phyloP scores from a whole-genome alignment of 139 green algal species.

The Trebouxia sp. region DNA sequence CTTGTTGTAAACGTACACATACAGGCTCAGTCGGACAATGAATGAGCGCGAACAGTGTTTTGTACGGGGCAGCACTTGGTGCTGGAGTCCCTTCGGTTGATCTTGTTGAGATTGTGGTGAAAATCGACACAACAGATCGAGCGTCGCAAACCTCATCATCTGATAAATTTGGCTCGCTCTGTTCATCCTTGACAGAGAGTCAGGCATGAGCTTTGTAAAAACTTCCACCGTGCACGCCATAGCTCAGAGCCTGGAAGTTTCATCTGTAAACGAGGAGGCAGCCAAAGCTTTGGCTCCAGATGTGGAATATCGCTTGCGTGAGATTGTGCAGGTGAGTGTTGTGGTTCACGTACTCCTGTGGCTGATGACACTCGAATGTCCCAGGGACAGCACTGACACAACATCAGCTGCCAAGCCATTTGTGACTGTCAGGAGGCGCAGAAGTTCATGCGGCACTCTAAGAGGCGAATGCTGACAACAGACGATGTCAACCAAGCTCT shows the following conservation, averaged over 20 bases:
- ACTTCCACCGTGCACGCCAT: constrained; percentile 58
- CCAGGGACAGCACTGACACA: no score
- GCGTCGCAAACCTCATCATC: no score
- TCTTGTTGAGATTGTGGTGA: background rate
- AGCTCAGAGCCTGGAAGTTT: constrained; percentile 68
- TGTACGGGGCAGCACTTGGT: background rate
- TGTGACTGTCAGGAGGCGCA: constrained; percentile 69
- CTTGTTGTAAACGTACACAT: no score
- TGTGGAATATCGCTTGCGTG: constrained; percentile 88
- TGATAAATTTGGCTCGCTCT: no score
- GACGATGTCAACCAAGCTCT: constrained; percentile 85
- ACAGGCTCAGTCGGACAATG: no score
- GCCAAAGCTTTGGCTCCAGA: constrained; percentile 73
- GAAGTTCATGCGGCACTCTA: constrained; percentile 87
- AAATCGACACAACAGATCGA: no score
- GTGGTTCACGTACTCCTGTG: no score
- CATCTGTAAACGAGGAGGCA: constrained; percentile 60
- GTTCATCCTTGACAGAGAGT: no score
- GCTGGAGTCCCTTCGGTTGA: background rate
- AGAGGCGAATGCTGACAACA: constrained; percentile 69
- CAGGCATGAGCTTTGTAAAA: background rate
- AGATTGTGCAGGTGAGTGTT: constrained; percentile 90
- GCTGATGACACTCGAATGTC: no score
- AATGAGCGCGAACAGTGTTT: no score
- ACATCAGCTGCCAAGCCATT: no score